These are phyloP conservation scores for Tephrocybe sp. DNA, from an alignment of 768 basidiomycete species.

Conservation along the genomic window DNA sequence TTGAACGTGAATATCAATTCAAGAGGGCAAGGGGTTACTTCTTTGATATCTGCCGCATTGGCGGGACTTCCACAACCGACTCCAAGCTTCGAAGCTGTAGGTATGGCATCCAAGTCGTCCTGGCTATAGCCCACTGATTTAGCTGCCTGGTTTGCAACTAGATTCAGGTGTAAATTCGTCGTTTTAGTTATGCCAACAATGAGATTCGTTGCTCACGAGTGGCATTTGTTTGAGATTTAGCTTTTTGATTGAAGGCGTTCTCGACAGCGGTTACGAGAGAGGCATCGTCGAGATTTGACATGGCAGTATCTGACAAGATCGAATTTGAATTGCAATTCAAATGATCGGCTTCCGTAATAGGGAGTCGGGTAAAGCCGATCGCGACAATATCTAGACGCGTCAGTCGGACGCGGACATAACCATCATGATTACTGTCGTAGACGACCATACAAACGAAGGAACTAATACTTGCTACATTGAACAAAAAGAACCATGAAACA, in stretches of 20 bases:
- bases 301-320: not conserved
- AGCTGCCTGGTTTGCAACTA: constrained; percentile 26
- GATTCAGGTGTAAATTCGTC: not conserved
- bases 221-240: constrained; percentile 17
- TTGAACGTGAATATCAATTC: not conserved
- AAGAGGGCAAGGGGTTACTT: constrained; percentile 27
- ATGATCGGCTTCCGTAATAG: not conserved
- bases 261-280: constrained; percentile 6
- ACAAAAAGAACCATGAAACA: too few relatives aligned
- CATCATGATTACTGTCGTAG: too few relatives aligned
- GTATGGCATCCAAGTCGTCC: constrained; percentile 42
- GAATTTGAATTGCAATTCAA: constrained; percentile 8
- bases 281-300: constrained; percentile 5
- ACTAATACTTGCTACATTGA: too few relatives aligned
- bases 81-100: constrained; percentile 46
- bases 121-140: constrained; percentile 47
- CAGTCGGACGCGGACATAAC: too few relatives aligned
- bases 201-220: constrained; percentile 1
- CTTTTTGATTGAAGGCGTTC: constrained; percentile 9
- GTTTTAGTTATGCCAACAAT: not conserved
- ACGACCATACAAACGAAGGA: too few relatives aligned
- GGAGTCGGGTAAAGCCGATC: too few relatives aligned
- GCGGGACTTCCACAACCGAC: constrained; percentile 57
- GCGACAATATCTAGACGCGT: too few relatives aligned
- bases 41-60: constrained; percentile 42